Conservation (phyloP, 768 basidiomycete genomes). For the Collybiopsis luxurians region DNA sequence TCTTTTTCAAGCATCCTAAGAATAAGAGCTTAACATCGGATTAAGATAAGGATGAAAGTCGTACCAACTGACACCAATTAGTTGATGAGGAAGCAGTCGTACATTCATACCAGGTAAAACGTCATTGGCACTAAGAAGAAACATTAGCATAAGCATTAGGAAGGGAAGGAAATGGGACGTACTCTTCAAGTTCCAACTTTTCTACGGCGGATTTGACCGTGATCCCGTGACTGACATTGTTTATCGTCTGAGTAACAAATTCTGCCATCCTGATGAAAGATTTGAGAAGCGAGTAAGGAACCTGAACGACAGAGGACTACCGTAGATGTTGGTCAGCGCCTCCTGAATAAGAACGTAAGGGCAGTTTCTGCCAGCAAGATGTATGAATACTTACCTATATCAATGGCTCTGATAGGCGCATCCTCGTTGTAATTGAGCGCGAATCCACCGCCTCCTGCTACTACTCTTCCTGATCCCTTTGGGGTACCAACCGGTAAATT, state of each 20-base stretch:
- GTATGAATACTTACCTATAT: conserved; percentile 29
- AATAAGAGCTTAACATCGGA: neutral
- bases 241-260: conserved; percentile 59
- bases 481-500: conserved; percentile 6
- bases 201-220: conserved; percentile 52
- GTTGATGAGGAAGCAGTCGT: conserved; percentile 68
- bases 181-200: conserved; percentile 51
- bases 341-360: conserved; percentile 14
- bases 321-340: conserved; percentile 55
- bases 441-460: conserved; percentile 31
- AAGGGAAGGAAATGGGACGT: conserved; percentile 12
- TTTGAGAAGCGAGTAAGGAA: neutral
- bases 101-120: conserved; percentile 68
- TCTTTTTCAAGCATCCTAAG: conserved; percentile 69
- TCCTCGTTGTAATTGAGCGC: conserved; percentile 48
- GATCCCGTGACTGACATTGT: conserved; percentile 52
- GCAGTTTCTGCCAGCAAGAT: neutral
- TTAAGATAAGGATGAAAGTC: neutral
- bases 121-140: conserved; percentile 40
- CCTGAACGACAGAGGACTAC: conserved; percentile 23
- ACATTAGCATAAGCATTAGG: neutral
- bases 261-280: conserved; percentile 47
- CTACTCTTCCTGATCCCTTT: neutral
- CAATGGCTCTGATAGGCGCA: conserved; percentile 46
- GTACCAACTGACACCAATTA: conserved; percentile 74